phyloP scores from a whole-genome alignment of 2,329 filamentous ascomycete genomes.

The Colletotrichum horii region DNA sequence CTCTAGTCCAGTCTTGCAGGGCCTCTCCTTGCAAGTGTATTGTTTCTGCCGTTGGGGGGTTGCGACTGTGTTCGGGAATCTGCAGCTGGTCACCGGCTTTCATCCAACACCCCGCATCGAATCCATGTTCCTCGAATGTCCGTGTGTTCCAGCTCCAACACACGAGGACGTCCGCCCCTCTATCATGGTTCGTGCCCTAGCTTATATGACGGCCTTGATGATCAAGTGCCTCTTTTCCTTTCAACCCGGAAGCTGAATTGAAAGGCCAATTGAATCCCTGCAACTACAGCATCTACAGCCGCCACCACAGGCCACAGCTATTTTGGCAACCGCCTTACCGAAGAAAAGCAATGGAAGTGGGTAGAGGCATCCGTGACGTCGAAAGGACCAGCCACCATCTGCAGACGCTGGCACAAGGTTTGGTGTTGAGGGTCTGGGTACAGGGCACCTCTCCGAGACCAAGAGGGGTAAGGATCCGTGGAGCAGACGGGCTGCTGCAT shows the following conservation, averaged over 20 bases:
- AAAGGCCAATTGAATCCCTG: not conserved
- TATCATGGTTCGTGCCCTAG: not conserved
- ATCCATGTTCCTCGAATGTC: not conserved
- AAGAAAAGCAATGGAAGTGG: not conserved
- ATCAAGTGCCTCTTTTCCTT: not conserved
- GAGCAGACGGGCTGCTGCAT: constrained; percentile 7
- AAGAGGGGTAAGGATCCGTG: constrained; percentile 17
- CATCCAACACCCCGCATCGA: constrained; percentile 9
- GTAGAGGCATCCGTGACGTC: not conserved
- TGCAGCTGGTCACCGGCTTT: not conserved
- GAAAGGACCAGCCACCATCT: not conserved
- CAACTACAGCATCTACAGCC: not conserved
- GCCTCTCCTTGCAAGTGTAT: not conserved
- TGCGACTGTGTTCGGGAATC: not conserved
- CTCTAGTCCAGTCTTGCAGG: not conserved
- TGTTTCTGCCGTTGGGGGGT: not conserved
- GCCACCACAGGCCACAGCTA: not conserved
- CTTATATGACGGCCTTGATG: not conserved
- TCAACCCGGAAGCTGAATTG: not conserved
- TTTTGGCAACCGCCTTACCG: not conserved
- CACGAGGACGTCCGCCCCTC: not conserved
- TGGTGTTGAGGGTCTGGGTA: constrained; percentile 11
- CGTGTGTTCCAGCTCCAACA: not conserved
- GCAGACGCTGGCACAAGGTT: constrained; percentile 15
- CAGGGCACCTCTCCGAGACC: constrained; percentile 16